Conservation (phyloP, 768 basidiomycete species). For the Neoboletus brunneissimus region DNA sequence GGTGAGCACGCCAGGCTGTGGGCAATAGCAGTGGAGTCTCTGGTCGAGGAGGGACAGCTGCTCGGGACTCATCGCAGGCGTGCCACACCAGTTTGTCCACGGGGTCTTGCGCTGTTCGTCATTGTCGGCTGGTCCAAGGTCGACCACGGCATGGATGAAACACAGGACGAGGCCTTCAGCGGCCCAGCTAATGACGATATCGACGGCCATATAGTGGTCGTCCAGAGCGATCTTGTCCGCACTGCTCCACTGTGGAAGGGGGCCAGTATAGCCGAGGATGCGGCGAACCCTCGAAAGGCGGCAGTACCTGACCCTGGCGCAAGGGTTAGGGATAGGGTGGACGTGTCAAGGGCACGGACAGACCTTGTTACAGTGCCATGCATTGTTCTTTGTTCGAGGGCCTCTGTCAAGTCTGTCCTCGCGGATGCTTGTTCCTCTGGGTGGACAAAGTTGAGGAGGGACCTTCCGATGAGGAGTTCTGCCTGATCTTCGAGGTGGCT, state of each 20-base stretch:
- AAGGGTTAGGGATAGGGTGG: conserved; percentile 23
- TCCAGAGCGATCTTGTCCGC: conserved; percentile 69
- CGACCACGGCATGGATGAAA: conserved; percentile 82
- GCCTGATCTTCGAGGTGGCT: conserved; percentile 72
- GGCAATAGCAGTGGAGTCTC: conserved; percentile 54
- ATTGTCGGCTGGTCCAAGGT: conserved; percentile 67
- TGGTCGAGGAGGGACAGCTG: conserved; percentile 60
- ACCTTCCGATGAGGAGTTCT: conserved; percentile 62
- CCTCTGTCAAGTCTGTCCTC: conserved; percentile 67
- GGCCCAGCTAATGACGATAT: conserved; percentile 88
- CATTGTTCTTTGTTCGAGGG: conserved; percentile 69
- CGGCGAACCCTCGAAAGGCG: conserved; percentile 73
- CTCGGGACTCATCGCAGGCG: conserved; percentile 55
- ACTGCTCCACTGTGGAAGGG: conserved; percentile 53
- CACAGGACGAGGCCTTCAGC: conserved; percentile 84
- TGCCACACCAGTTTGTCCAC: conserved; percentile 91
- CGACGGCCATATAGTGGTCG: conserved; percentile 77
- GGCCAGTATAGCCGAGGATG: conserved; percentile 64
- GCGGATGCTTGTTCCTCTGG: conserved; percentile 81
- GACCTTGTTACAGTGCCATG: conserved; percentile 84
- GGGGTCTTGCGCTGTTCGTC: conserved; percentile 69
- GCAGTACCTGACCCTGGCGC: conserved; percentile 69
- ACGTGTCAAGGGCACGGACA: conserved; percentile 14
- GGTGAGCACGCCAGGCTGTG: conserved; percentile 48
- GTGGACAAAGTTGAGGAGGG: conserved; percentile 75